Percentiles rank a stretch among this genome's conserved stretches.
Conservation (phyloP, 495 filamentous ascomycete genomes). For the Lineolata rhizophorae region DNA sequence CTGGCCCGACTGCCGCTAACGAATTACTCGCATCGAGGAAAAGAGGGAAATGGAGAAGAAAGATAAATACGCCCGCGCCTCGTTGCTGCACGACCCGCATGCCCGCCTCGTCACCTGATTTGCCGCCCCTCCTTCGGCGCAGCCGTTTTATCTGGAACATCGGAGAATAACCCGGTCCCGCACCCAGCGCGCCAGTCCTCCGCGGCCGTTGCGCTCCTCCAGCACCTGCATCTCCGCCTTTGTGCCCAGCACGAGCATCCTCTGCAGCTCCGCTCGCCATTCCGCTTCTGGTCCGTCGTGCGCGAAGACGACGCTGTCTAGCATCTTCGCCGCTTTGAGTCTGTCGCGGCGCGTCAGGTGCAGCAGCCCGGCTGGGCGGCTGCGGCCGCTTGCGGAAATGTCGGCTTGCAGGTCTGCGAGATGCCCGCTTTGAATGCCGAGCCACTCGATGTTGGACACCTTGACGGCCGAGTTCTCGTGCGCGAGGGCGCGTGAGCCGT, state of each 20-base stretch:
- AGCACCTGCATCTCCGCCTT: slow-evolving; percentile 85
- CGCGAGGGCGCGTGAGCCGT: slow-evolving; percentile 50
- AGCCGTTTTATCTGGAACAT: too few relatives aligned
- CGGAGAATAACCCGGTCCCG: too few relatives aligned
- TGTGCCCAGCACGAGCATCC: slow-evolving; percentile 65
- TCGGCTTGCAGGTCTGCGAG: too few relatives aligned
- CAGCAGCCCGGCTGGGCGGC: slow-evolving; percentile 21
- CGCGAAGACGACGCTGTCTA: slow-evolving; percentile 30
- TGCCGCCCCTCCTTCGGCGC: too few relatives aligned
- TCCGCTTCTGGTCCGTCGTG: slow-evolving; percentile 27
- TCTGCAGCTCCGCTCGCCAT: slow-evolving; percentile 48
- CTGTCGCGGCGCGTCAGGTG: slow-evolving; percentile 41
- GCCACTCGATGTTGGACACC: slow-evolving; percentile 40
- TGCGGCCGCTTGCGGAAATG: slow-evolving; percentile 12
- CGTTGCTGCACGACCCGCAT: too few relatives aligned
- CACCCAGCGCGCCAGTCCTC: background rate
- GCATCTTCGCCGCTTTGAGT: slow-evolving; percentile 40
- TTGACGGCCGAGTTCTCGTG: slow-evolving; percentile 41
- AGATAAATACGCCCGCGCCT: too few relatives aligned
- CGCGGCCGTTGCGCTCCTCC: slow-evolving; percentile 24
- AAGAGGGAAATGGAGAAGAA: too few relatives aligned
- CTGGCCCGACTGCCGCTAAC: too few relatives aligned
- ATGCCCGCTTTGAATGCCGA: slow-evolving; percentile 53
- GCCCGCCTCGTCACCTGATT: too few relatives aligned
- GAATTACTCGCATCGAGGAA: too few relatives aligned